A percentile compares a stretch with the other conserved stretches of the same genome.
Evolutionary conservation across 306 rosid species (phyloP).

Genomic region (Cyclanthera cordifolia): DNA sequence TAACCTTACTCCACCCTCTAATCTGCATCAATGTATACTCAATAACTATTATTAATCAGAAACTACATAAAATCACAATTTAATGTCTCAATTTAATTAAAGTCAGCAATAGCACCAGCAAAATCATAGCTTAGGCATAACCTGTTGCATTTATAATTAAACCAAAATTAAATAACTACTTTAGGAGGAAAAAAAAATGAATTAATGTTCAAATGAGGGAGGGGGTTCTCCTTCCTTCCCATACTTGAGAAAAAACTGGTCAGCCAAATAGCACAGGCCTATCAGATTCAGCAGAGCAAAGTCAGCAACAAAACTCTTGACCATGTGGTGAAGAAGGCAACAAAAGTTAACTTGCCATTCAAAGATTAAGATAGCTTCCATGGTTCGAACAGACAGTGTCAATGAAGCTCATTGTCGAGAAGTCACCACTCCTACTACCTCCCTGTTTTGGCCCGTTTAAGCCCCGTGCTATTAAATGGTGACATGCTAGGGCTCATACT

Average conservation of each 20-base stretch:
- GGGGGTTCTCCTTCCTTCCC: not conserved
- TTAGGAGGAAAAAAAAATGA: not conserved
- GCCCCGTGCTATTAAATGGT: conserved; percentile 70
- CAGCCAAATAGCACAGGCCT: not conserved
- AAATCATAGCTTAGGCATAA: not conserved
- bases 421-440: conserved; percentile 20
- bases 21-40: too few relatives aligned
- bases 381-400: not conserved
- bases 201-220: conserved; percentile 6
- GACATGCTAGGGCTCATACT: conserved; percentile 96
- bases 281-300: conserved; percentile 1
- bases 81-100: too few relatives aligned
- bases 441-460: conserved; percentile 90
- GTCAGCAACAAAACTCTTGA: conserved; percentile 6
- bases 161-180: conserved; percentile 7
- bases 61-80: not conserved
- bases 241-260: not conserved
- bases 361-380: not conserved
- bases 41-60: too few relatives aligned
- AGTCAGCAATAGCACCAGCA: not conserved
- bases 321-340: conserved; percentile 6
- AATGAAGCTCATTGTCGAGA: not conserved
- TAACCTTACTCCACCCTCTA: too few relatives aligned
- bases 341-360: not conserved
- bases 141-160: not conserved